These are phyloP conservation scores for Aspergillus pseudonomiae DNA, from an alignment of 2,329 filamentous ascomycete species.

Conservation along the genomic window DNA sequence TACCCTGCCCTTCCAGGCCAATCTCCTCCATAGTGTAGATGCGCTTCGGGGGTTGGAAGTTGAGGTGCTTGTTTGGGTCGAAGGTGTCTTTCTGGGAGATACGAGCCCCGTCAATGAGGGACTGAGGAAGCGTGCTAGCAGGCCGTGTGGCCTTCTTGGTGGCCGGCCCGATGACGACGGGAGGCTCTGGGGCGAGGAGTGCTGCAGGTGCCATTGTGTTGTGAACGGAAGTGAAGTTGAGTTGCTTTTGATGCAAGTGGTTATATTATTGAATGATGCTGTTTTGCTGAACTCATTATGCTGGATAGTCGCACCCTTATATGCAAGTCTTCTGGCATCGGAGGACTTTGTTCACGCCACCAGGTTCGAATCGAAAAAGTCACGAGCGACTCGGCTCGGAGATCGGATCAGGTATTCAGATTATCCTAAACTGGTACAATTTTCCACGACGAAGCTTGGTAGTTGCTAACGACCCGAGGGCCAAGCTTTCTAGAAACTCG, in stretches of 20 bases:
- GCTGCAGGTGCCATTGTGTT: not conserved
- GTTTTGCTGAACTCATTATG: not conserved
- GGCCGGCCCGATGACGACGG: slow-evolving; percentile 12
- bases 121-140: slow-evolving; percentile 16
- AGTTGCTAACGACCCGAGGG: not conserved
- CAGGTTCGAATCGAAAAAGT: not conserved
- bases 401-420: not conserved
- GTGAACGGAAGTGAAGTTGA: not conserved
- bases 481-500: not conserved
- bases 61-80: slow-evolving; percentile 56
- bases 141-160: slow-evolving; percentile 23
- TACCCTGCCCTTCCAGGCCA: slow-evolving; percentile 52
- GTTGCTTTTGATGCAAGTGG: not conserved
- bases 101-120: slow-evolving; percentile 11
- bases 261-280: not conserved
- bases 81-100: slow-evolving; percentile 40
- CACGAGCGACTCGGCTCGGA: not conserved
- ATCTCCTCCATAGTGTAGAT: slow-evolving; percentile 62
- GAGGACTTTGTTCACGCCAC: not conserved
- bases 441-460: not conserved
- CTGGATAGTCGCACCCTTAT: not conserved
- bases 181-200: not conserved
- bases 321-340: not conserved
- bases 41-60: slow-evolving; percentile 52
- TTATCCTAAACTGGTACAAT: not conserved